Conservation (phyloP, 495 filamentous ascomycete genomes). For the Talaromyces borbonicus region DNA sequence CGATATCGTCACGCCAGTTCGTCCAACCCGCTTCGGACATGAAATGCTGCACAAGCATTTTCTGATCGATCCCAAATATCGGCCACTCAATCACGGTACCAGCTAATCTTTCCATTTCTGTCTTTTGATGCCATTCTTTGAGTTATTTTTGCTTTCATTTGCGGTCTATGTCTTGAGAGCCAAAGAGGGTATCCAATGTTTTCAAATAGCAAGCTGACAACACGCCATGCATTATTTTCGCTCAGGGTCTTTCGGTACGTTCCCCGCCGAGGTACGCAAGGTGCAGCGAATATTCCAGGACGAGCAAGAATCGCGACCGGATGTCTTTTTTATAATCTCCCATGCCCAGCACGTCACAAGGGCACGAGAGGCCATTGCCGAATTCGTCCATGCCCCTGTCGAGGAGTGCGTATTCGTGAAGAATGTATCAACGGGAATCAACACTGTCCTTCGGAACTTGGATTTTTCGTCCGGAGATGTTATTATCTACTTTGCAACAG, state of each 20-base stretch:
- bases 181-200: background rate
- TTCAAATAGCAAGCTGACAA: constrained; percentile 2
- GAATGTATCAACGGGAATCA: constrained; percentile 74
- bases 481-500: constrained; percentile 58
- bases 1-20: background rate
- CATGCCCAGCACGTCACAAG: constrained; percentile 49
- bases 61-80: constrained; percentile 54
- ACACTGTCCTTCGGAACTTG: constrained; percentile 69
- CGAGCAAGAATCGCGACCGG: constrained; percentile 52
- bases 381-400: constrained; percentile 48
- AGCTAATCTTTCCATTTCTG: background rate
- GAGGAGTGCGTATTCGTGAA: constrained; percentile 64
- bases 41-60: constrained; percentile 56
- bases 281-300: constrained; percentile 49
- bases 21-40: constrained; percentile 40
- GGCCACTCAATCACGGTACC: constrained; percentile 76
- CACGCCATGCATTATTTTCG: background rate
- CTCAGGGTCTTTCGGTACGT: constrained; percentile 70
- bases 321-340: constrained; percentile 60
- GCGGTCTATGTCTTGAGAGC: background rate
- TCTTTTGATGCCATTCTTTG: background rate
- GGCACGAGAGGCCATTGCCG: constrained; percentile 53
- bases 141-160: background rate
- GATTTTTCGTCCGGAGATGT: constrained; percentile 48
- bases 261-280: constrained; percentile 49